Evolutionary conservation across 495 filamentous ascomycete genomes (phyloP).

Genomic region (Hypoxylon cercidicola): DNA sequence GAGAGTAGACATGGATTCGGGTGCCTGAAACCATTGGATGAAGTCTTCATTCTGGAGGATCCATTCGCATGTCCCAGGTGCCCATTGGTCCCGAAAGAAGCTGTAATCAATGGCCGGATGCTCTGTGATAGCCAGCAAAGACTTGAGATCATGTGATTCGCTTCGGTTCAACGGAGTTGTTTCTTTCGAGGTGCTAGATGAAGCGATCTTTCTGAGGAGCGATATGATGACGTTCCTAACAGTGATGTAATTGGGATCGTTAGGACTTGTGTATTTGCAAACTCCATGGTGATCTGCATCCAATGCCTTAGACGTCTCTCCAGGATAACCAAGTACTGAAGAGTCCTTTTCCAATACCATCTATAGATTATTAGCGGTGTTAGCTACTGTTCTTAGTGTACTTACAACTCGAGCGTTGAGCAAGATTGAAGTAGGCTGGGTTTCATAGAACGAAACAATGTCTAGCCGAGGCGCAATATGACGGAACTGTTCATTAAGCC

Average conservation of each 20-base stretch:
- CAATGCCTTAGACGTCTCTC: conserved; percentile 52
- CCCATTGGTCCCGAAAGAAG: conserved; percentile 50
- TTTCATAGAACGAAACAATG: conserved; percentile 64
- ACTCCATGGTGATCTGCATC: conserved; percentile 61
- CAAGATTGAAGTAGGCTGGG: conserved; percentile 47
- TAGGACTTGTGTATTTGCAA: conserved; percentile 56
- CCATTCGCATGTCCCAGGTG: conserved; percentile 52
- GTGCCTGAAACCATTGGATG: conserved; percentile 33
- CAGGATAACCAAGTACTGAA: conserved; percentile 56
- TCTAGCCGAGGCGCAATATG: conserved; percentile 48
- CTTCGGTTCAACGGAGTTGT: conserved; percentile 1
- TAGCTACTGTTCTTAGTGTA: not conserved
- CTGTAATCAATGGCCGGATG: conserved; percentile 48
- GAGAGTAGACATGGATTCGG: conserved; percentile 18
- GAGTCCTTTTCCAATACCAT: conserved; percentile 59
- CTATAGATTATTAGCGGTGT: conserved; percentile 11
- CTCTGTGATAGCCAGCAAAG: conserved; percentile 42
- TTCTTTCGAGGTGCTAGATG: conserved; percentile 13
- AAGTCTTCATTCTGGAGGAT: conserved; percentile 40
- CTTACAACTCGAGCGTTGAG: conserved; percentile 36
- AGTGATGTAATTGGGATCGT: conserved; percentile 55
- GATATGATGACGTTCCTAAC: conserved; percentile 52
- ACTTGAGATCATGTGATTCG: not conserved
- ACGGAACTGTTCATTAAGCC: conserved; percentile 63
- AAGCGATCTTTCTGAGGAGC: conserved; percentile 20